phyloP scores from a whole-genome alignment of 805 yeast species.

The Kodamaea jinghongensis region DNA sequence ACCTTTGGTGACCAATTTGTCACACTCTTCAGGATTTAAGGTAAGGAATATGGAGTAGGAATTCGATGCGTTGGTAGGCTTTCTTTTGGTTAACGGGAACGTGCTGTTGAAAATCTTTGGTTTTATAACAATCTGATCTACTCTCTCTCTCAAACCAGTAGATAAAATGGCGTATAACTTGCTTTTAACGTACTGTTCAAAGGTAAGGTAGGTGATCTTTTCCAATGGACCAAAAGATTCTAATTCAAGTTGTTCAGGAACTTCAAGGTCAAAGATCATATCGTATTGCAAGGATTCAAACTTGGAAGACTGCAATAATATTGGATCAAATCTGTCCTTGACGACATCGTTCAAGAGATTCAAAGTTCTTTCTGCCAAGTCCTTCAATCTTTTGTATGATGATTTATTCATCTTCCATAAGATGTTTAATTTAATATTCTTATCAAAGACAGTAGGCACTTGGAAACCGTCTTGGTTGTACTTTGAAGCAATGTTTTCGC shows the following conservation, averaged over 20 bases:
- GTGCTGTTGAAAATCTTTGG: conserved; percentile 19
- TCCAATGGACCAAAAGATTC: conserved; percentile 64
- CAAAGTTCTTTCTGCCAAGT: conserved; percentile 68
- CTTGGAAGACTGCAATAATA: conserved; percentile 64
- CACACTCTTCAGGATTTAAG: conserved; percentile 69
- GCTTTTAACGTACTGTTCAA: conserved; percentile 62
- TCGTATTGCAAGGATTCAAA: conserved; percentile 64
- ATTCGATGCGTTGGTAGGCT: conserved; percentile 38
- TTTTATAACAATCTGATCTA: conserved; percentile 34
- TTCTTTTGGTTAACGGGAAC: conserved; percentile 52
- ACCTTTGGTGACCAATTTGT: conserved; percentile 82
- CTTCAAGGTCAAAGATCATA: conserved; percentile 52
- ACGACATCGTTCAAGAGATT: conserved; percentile 71
- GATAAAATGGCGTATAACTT: conserved; percentile 57
- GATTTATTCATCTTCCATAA: conserved; percentile 76
- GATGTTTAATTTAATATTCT: conserved; percentile 70
- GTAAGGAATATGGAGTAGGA: conserved; percentile 57
- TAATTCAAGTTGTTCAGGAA: conserved; percentile 38
- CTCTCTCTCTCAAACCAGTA: conserved; percentile 56
- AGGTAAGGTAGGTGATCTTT: conserved; percentile 66
- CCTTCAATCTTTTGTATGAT: conserved; percentile 59
- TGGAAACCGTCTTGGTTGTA: conserved; percentile 59
- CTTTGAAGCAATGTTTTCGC: conserved; percentile 40
- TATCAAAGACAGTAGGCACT: conserved; percentile 75
- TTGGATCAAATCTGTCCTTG: conserved; percentile 75